These are phyloP conservation scores for Rubus idaeus DNA, from an alignment of 306 rosid genomes.

Conservation along the genomic window DNA sequence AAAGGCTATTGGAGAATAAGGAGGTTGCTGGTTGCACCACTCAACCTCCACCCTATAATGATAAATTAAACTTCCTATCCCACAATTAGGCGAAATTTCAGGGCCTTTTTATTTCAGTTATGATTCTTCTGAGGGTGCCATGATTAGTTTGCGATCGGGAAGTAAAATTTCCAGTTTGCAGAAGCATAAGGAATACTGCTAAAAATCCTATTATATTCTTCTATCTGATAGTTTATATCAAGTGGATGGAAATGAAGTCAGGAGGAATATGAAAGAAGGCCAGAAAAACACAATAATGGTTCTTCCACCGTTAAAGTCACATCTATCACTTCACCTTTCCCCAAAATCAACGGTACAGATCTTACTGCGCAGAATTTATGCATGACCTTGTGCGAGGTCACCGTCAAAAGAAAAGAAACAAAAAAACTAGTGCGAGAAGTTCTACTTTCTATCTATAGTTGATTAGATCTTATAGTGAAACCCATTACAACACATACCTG, in stretches of 20 bases:
- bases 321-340: constrained; percentile 1
- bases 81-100: background rate
- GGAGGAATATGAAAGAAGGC: constrained; percentile 17
- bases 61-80: background rate
- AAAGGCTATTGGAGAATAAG: background rate
- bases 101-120: background rate
- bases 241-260: constrained; percentile 14
- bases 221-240: background rate
- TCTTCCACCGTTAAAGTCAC: constrained; percentile 14
- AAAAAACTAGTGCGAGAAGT: background rate
- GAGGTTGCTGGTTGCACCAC: background rate
- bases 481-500: constrained; percentile 50
- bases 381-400: background rate
- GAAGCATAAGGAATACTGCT: constrained; percentile 9
- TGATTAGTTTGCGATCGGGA: background rate
- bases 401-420: background rate
- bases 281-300: background rate
- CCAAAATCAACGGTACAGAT: background rate
- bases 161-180: background rate
- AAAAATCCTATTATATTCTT: constrained; percentile 1
- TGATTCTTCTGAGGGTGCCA: background rate
- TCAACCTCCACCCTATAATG: background rate
- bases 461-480: constrained; percentile 15
- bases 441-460: background rate
- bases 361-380: background rate